Conservation (phyloP, 805 yeast genomes). For the Candida xyloterini region DNA sequence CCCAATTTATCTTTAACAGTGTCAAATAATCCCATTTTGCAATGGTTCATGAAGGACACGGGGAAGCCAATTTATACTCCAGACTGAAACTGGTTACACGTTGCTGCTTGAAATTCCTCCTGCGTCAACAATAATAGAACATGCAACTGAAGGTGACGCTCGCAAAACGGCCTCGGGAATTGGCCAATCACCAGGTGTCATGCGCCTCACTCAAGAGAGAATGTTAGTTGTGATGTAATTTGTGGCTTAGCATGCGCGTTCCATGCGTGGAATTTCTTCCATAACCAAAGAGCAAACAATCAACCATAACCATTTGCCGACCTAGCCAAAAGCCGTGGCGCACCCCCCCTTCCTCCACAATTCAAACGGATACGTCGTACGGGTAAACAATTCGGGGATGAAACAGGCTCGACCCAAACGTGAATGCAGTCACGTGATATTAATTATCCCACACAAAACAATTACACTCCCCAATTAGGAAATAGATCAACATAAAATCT, state of each 20-base stretch:
- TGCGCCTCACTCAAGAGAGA: background rate
- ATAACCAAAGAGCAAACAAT: background rate
- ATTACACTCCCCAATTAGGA: slow-evolving; percentile 11
- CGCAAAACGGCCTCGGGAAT: background rate
- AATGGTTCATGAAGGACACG: background rate
- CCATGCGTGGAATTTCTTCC: slow-evolving; percentile 4
- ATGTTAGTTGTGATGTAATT: background rate
- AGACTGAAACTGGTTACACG: slow-evolving; percentile 4
- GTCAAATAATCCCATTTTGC: slow-evolving; percentile 40
- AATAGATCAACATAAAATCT: slow-evolving; percentile 9
- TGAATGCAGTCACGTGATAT: background rate
- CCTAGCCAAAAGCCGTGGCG: too few relatives aligned
- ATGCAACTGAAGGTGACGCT: slow-evolving; percentile 1
- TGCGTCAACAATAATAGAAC: background rate
- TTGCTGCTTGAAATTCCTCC: slow-evolving; percentile 1
- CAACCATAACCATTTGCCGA: too few relatives aligned
- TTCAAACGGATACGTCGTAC: too few relatives aligned
- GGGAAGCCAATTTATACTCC: slow-evolving; percentile 5
- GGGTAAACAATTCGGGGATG: background rate
- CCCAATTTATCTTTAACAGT: slow-evolving; percentile 37
- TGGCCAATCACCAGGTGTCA: background rate
- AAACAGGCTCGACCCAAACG: background rate
- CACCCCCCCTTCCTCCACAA: background rate
- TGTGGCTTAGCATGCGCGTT: slow-evolving; percentile 5
- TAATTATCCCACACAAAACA: background rate